Base-by-base conservation (phyloP, 176 grass and related monocot species). In the Aegilops umbellulata region DNA sequence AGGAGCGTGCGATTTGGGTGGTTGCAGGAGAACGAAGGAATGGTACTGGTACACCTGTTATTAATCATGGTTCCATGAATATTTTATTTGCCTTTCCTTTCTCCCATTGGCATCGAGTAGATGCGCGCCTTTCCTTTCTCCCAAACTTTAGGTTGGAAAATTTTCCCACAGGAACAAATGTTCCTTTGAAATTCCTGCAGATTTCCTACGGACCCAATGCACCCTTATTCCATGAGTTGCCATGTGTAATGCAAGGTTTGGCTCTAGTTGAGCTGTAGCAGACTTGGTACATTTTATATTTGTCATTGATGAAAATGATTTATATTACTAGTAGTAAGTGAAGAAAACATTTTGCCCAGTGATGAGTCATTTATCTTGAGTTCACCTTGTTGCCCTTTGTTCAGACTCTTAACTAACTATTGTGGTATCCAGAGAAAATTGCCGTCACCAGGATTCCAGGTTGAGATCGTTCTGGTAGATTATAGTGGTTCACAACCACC, bases 381-480 rank as follows among this genome's bases (percentile, higher is more conserved):
- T n/a, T 34, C 44, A 61, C 16, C 39, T 10, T 77, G 4, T 38
- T 38, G 34, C 26, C 85, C 32, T 25, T 84, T 55, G 69, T 82
- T 34, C 3, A 10, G 29, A 78, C n/a, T 57, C 17, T 87, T 87
- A 78, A 84, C 17, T 2, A 32, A 69, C 10, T 62, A 16, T 85
- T 85, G 83, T 87, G 57, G 82, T 62, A 47, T 91, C 27, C 90
- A 99, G 97, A 96, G 97, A 79, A 99, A 99, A 82, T 83, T 99
- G 47, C 94, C 92, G 0, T 99, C 94, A 80, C 94, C 97, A 74
- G 94, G 92, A 20, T 96, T 99, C 91, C 91, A 96, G 75, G 76
- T 99, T 29, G 97, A 99, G 84, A 76, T 99, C 36, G 97, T 99
- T 38, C 89, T 96, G 9, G 90, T 94, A 79, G 90, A 96, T 76